Conservation (phyloP, 257 asterid genomes). For the Thymus mandschuricus region DNA sequence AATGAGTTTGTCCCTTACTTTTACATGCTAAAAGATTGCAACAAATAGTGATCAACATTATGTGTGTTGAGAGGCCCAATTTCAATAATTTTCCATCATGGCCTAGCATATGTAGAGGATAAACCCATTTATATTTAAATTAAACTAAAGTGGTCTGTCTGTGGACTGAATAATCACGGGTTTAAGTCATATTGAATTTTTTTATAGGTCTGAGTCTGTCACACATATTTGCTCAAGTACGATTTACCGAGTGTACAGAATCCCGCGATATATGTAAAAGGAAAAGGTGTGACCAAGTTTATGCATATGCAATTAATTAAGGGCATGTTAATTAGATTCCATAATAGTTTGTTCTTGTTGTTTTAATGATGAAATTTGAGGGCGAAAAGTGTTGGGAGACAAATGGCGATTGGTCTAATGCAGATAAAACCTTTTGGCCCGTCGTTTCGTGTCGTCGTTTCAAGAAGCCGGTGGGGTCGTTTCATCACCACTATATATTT, state of each 20-base stretch:
- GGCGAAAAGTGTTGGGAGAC: conserved; percentile 21
- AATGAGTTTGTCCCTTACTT: conserved; percentile 75
- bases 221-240: no score
- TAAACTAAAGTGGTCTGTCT: neutral
- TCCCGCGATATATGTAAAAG: no score
- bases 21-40: conserved; percentile 48
- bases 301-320: neutral
- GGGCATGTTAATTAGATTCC: conserved; percentile 35
- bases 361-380: conserved; percentile 36
- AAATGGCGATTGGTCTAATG: conserved; percentile 49
- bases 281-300: neutral
- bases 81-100: conserved; percentile 34
- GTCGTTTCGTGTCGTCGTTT: conserved; percentile 64
- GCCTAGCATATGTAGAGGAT: conserved; percentile 40
- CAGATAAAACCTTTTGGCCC: conserved; percentile 69
- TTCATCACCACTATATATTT: conserved; percentile 32
- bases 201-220: no score
- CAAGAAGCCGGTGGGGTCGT: conserved; percentile 51
- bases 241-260: no score
- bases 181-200: no score
- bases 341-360: conserved; percentile 27
- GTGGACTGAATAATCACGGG: no score
- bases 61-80: conserved; percentile 14
- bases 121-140: conserved; percentile 26
- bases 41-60: conserved; percentile 29